Conservation (phyloP, 2,329 filamentous ascomycete genomes). For the Bipolaris victoriae region DNA sequence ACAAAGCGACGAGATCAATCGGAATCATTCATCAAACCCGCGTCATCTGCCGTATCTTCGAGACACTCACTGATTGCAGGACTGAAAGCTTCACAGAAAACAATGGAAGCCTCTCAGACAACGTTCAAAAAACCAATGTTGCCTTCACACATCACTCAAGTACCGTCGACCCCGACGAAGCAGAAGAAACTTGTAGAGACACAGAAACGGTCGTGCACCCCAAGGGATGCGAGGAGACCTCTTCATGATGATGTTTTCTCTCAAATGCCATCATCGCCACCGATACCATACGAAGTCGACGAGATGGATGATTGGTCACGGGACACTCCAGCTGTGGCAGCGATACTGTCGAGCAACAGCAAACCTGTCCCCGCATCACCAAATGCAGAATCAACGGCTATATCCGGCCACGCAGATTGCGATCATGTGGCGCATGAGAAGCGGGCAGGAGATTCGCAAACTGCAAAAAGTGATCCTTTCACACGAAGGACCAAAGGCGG, state of each 20-base stretch:
- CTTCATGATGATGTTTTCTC: constrained; percentile 3
- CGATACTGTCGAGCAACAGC: constrained; percentile 50
- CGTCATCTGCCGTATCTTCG: constrained; percentile 4
- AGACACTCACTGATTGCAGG: constrained; percentile 22
- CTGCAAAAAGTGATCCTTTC: constrained; percentile 40
- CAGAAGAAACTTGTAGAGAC: constrained; percentile 6
- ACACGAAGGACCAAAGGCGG: constrained; percentile 10
- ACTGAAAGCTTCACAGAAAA: constrained; percentile 17
- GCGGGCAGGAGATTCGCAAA: constrained; percentile 33
- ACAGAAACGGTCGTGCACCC: constrained; percentile 13
- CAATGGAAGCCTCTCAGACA: constrained; percentile 1
- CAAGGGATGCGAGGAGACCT: constrained; percentile 7
- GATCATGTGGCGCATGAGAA: constrained; percentile 40
- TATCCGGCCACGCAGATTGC: constrained; percentile 45
- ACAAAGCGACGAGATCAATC: constrained; percentile 1
- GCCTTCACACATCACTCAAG: constrained; percentile 12
- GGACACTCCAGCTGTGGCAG: constrained; percentile 11
- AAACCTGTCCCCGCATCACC: constrained; percentile 53
- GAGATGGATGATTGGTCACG: constrained; percentile 9
- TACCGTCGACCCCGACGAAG: constrained; percentile 25
- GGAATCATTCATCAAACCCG: background rate
- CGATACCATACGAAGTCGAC: constrained; percentile 7
- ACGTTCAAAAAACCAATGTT: constrained; percentile 28
- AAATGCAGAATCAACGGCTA: constrained; percentile 47
- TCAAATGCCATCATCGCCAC: constrained; percentile 22